Conservation (phyloP, 2,329 filamentous ascomycete species). For the Cadophora luteo-olivacea region DNA sequence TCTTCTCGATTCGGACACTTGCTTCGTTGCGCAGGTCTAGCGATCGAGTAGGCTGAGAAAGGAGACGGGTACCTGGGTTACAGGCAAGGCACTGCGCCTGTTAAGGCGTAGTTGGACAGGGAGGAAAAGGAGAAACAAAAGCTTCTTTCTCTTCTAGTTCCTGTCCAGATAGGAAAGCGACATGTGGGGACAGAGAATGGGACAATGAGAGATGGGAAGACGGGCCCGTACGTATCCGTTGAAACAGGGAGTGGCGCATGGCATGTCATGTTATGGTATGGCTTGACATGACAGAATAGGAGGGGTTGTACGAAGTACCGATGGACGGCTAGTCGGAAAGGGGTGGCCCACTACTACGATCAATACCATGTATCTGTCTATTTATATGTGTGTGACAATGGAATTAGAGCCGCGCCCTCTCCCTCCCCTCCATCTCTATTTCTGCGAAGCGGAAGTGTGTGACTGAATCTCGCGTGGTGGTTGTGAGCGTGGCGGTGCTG, state of each 20-base stretch:
- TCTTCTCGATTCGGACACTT: not conserved
- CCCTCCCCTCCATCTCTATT: not conserved
- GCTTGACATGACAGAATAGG: not conserved
- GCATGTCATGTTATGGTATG: not conserved
- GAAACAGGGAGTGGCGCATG: not conserved
- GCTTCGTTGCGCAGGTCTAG: not conserved
- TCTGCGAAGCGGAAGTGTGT: not conserved
- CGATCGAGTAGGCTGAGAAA: not conserved
- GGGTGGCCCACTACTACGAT: not conserved
- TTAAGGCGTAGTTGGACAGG: too few relatives aligned
- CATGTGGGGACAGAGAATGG: not conserved
- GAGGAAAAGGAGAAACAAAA: not conserved
- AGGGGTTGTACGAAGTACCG: not conserved
- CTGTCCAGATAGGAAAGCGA: not conserved
- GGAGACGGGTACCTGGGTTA: conserved; percentile 4
- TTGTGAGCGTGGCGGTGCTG: not conserved
- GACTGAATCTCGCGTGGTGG: not conserved
- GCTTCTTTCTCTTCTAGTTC: not conserved
- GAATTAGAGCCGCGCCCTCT: not conserved
- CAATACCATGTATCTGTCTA: not conserved
- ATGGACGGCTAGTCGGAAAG: not conserved
- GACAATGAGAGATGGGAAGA: not conserved
- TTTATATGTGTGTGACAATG: not conserved
- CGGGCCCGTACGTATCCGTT: not conserved
- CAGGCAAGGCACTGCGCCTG: not conserved